A percentile compares a stretch with the other conserved stretches of the same genome.
Evolutionary conservation across 495 filamentous ascomycete species (phyloP).

Genomic region (Neurospora sp.): DNA sequence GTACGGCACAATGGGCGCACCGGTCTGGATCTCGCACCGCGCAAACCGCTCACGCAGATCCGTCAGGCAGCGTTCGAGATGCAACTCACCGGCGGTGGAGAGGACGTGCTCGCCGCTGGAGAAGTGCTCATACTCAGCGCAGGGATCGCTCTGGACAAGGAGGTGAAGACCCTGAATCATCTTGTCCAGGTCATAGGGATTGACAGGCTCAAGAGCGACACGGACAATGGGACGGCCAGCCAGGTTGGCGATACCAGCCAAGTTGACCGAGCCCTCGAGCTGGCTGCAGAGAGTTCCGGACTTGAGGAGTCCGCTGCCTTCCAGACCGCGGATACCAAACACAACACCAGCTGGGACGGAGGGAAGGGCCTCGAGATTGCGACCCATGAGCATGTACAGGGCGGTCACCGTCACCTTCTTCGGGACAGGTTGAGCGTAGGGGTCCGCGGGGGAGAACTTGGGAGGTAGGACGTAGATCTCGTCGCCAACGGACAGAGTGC

Average conservation of each 20-base stretch:
- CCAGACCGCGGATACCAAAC: conserved; percentile 90
- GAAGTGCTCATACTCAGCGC: conserved; percentile 89
- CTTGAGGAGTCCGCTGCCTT: conserved; percentile 77
- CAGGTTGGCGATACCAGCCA: conserved; percentile 70
- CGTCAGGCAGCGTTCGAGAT: conserved; percentile 88
- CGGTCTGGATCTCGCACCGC: conserved; percentile 87
- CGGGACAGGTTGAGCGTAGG: conserved; percentile 66
- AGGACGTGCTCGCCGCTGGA: conserved; percentile 93
- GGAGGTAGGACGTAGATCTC: conserved; percentile 82
- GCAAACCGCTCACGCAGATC: conserved; percentile 92
- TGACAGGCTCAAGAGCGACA: conserved; percentile 83
- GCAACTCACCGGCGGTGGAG: conserved; percentile 85
- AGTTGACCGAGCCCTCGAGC: conserved; percentile 78
- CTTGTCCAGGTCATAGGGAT: conserved; percentile 80
- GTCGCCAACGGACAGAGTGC: conserved; percentile 81
- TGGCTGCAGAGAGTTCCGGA: conserved; percentile 90
- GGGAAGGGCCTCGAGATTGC: conserved; percentile 70
- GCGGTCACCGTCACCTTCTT: conserved; percentile 77
- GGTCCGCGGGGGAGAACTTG: conserved; percentile 77
- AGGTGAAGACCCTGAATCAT: conserved; percentile 84
- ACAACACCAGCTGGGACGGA: conserved; percentile 89
- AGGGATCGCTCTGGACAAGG: conserved; percentile 91
- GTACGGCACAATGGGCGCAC: conserved; percentile 91
- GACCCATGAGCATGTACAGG: conserved; percentile 93
- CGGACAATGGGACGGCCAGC: conserved; percentile 82